Evolutionary conservation across 495 filamentous ascomycete species (phyloP), one percentile per base, ranked within the genome.

Genomic region (Saxispiralis lemnorum): DNA sequence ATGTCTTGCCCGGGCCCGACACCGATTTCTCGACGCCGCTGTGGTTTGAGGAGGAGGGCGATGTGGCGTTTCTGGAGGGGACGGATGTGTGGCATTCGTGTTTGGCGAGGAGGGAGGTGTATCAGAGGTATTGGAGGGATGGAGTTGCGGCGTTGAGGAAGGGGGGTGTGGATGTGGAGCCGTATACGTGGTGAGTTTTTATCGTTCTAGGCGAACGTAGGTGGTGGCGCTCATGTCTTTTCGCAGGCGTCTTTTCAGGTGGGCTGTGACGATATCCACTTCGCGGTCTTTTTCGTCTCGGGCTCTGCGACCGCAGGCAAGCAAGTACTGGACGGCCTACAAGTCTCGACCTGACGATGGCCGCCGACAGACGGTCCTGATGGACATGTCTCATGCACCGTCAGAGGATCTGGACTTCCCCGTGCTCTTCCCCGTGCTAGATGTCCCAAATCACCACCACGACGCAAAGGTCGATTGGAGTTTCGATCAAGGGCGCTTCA

Each of bases 221-320:
- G 37, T 47, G 30, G 15, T 30, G 11, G 16, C 21, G 10, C 31
- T 7, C n/a, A 31, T 31, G 18, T 36, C 41, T 43, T 51, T 34
- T 44, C 0, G 2, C 48, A 79, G 75, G 76, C 66, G 73, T 18
- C 54, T 79, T 21, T 79, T 73, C 53, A 55, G 72, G 4, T 80
- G 77, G 76, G 72, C 78, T 15, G 68, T 72, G 6, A 73, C 74
- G 0, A 70, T 79, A 10, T 69, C 77, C 44, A 65, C 66, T 5
- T 79, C 77, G 1, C 66, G 78, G 9, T 59, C 58, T 16, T 73
- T 73, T 44, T 49, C 61, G 0, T 72, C 70, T 15, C 55, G 59
- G 2, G 65, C 64, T 48, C 59, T 70, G 34, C 43, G 67, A 7
- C 64, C 68, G 16, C 60, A 63, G 13, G 56, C 58, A 3, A 35